Evolutionary conservation across 495 filamentous ascomycete genomes (phyloP).

Genomic region (Cenococcum geophilum): DNA sequence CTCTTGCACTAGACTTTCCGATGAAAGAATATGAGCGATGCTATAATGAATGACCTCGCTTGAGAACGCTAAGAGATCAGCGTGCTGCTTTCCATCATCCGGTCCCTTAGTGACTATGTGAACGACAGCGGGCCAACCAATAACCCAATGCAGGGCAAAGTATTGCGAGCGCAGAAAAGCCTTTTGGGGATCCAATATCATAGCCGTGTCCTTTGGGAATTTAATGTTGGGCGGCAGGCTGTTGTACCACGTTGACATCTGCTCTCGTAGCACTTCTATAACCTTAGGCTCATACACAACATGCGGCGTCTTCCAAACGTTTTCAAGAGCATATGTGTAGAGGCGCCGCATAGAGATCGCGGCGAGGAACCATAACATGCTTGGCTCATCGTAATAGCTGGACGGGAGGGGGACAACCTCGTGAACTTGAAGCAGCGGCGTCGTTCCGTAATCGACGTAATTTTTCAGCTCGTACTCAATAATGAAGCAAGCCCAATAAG

Average conservation of each 20-base stretch:
- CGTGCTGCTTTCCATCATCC: neutral
- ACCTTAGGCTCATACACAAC: no score
- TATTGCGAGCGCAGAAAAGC: constrained; percentile 1
- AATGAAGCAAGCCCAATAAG: constrained; percentile 2
- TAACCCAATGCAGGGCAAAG: neutral
- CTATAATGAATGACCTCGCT: neutral
- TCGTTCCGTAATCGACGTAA: neutral
- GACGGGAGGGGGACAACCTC: neutral
- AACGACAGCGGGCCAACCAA: neutral
- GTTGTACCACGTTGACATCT: neutral
- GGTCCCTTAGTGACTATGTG: neutral
- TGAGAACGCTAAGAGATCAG: neutral
- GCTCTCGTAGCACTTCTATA: no score
- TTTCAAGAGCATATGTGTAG: neutral
- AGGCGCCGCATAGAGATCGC: neutral
- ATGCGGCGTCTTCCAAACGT: neutral
- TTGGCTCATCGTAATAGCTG: neutral
- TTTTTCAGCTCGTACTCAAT: neutral
- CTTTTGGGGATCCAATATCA: neutral
- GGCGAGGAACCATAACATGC: neutral
- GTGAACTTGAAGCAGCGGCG: neutral
- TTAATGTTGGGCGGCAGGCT: neutral
- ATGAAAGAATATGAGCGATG: neutral
- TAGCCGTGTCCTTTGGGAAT: neutral
- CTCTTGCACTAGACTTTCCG: neutral